Conservation (phyloP, 495 filamentous ascomycete species). For the Annulohypoxylon nitens region DNA sequence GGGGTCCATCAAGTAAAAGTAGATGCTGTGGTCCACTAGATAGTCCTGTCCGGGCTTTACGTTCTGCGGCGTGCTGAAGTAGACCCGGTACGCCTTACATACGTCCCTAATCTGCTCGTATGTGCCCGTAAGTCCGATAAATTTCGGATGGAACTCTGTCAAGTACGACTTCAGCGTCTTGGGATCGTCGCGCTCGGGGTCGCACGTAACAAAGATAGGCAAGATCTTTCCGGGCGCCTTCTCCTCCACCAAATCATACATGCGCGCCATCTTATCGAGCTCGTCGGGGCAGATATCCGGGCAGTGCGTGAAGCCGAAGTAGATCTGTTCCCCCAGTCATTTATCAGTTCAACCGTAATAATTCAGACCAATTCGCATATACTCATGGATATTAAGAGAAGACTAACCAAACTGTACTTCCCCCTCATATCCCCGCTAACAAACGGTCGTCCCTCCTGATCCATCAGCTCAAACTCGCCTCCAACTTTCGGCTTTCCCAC, state of each 20-base stretch:
- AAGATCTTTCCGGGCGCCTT: conserved; percentile 54
- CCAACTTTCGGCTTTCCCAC: conserved; percentile 93
- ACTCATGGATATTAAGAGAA: neutral
- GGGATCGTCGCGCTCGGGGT: conserved; percentile 90
- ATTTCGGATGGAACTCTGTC: conserved; percentile 88
- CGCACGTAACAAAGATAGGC: conserved; percentile 95
- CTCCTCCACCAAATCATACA: conserved; percentile 84
- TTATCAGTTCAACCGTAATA: neutral
- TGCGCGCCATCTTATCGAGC: conserved; percentile 96
- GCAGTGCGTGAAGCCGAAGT: conserved; percentile 98
- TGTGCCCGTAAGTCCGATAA: conserved; percentile 90
- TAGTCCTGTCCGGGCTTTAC: conserved; percentile 96
- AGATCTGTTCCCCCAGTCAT: conserved; percentile 66
- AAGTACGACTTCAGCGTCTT: conserved; percentile 86
- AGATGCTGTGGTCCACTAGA: conserved; percentile 97
- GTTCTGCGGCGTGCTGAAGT: conserved; percentile 91
- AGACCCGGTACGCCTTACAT: conserved; percentile 95
- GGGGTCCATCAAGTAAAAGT: conserved; percentile 99
- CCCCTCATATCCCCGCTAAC: conserved; percentile 85
- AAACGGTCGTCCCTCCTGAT: conserved; percentile 82
- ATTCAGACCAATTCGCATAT: neutral
- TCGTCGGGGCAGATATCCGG: conserved; percentile 99
- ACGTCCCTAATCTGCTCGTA: conserved; percentile 92
- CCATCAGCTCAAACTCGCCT: conserved; percentile 83
- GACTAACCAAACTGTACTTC: conserved; percentile 77